Evolutionary conservation across 768 basidiomycete species (phyloP).

Genomic region (Neoboletus subvelutipes): DNA sequence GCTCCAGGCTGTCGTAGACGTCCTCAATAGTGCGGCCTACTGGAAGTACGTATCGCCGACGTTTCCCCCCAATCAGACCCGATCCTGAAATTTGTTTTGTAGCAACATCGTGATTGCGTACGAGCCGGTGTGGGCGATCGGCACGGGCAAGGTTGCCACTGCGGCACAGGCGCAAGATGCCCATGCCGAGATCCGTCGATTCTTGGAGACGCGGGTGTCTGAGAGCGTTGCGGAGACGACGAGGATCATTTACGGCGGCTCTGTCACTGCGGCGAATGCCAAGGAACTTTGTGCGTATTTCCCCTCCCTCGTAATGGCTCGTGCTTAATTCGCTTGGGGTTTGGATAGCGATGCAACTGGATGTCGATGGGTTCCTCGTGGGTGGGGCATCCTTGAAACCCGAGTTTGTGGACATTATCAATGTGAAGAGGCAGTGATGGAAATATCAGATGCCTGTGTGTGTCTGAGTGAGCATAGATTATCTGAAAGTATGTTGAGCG

Average conservation of each 20-base stretch:
- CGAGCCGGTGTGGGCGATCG: slow-evolving; percentile 98
- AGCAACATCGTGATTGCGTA: slow-evolving; percentile 95
- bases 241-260: slow-evolving; percentile 95
- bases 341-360: slow-evolving; percentile 61
- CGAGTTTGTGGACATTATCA: slow-evolving; percentile 92
- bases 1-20: slow-evolving; percentile 69
- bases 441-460: neutral
- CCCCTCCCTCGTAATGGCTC: neutral
- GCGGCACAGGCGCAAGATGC: slow-evolving; percentile 91
- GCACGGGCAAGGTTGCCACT: slow-evolving; percentile 94
- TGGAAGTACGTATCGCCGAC: slow-evolving; percentile 67
- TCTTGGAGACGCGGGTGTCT: slow-evolving; percentile 65
- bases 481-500: neutral
- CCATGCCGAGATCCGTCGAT: slow-evolving; percentile 79
- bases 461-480: neutral
- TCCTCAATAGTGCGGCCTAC: slow-evolving; percentile 53
- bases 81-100: neutral
- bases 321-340: neutral
- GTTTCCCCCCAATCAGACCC: neutral
- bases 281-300: slow-evolving; percentile 74
- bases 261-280: slow-evolving; percentile 87
- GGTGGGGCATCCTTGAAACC: slow-evolving; percentile 98
- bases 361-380: slow-evolving; percentile 97
- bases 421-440: slow-evolving; percentile 45
- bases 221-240: slow-evolving; percentile 65